These are phyloP conservation scores for Leccinum cinnamomeum DNA, from an alignment of 1,284 basidiomycete species.

Conservation along the genomic window DNA sequence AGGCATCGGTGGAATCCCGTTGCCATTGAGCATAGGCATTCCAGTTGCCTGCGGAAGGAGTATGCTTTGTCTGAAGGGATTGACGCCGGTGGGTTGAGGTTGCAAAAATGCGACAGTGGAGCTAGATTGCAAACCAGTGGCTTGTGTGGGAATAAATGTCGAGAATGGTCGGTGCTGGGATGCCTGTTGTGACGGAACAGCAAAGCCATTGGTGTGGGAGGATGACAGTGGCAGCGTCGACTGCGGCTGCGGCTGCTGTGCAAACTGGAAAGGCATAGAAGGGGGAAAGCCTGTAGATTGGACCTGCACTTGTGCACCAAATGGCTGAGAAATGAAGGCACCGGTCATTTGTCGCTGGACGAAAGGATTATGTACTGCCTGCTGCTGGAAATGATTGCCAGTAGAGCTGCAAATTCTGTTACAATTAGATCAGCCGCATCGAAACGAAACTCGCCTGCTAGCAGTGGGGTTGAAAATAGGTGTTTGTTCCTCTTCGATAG, in stretches of 20 bases:
- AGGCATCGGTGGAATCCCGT: conserved; percentile 39
- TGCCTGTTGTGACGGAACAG: conserved; percentile 33
- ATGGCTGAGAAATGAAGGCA: conserved; percentile 40
- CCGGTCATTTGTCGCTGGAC: conserved; percentile 56
- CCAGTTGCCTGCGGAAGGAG: conserved; percentile 71
- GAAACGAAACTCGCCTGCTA: conserved; percentile 45
- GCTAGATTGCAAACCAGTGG: conserved; percentile 21
- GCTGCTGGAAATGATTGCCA: conserved; percentile 59
- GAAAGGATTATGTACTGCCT: conserved; percentile 79
- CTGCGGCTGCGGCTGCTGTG: conserved; percentile 28
- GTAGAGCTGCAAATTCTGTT: conserved; percentile 44
- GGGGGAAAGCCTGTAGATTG: conserved; percentile 64
- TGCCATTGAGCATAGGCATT: conserved; percentile 67
- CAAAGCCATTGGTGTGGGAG: conserved; percentile 47
- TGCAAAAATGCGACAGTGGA: conserved; percentile 40
- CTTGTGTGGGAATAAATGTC: conserved; percentile 50
- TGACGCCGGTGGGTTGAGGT: conserved; percentile 43
- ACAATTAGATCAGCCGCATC: conserved; percentile 9
- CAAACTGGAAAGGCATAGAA: conserved; percentile 42
- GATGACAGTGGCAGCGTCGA: conserved; percentile 9
- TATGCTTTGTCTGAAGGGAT: conserved; percentile 35
- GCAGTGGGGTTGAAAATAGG: conserved; percentile 70
- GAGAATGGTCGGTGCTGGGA: conserved; percentile 57
- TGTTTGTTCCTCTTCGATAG: conserved; percentile 84
- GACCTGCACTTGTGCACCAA: conserved; percentile 42